These are phyloP conservation scores for Parastagonospora avenae DNA, from an alignment of 2,329 filamentous ascomycete genomes.

Conservation along the genomic window DNA sequence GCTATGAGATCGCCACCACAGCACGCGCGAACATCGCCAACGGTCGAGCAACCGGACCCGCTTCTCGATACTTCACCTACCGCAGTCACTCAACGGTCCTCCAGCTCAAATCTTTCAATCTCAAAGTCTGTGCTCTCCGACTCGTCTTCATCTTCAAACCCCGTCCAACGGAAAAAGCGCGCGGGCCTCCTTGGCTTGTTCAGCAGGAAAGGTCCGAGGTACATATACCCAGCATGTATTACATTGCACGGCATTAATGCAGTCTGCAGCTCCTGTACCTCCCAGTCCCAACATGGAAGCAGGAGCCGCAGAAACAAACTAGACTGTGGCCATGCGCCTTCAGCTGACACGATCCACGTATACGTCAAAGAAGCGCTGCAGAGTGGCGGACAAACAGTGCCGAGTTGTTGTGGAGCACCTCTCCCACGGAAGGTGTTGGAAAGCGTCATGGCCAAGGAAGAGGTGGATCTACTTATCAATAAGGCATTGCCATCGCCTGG, in stretches of 20 bases:
- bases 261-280: constrained; percentile 29
- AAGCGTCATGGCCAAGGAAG: constrained; percentile 45
- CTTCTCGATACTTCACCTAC: constrained; percentile 22
- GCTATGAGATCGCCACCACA: constrained; percentile 20
- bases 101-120: constrained; percentile 29
- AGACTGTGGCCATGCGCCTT: constrained; percentile 39
- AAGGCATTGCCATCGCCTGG: constrained; percentile 18
- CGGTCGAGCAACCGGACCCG: constrained; percentile 22
- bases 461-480: constrained; percentile 38
- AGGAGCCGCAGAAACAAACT: constrained; percentile 24
- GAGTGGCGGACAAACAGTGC: constrained; percentile 36
- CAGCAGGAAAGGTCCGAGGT: constrained; percentile 35
- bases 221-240: constrained; percentile 3
- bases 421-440: constrained; percentile 49
- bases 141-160: constrained; percentile 23
- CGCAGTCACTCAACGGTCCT: constrained; percentile 23
- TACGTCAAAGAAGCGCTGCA: constrained; percentile 45
- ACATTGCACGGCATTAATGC: constrained; percentile 17
- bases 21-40: constrained; percentile 20
- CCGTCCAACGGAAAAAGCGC: constrained; percentile 32
- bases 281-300: constrained; percentile 31
- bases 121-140: constrained; percentile 28
- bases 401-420: constrained; percentile 49
- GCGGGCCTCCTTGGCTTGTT: constrained; percentile 40
- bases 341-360: constrained; percentile 30